These are phyloP conservation scores for Maudiozyma turicensis DNA, from an alignment of 805 yeast genomes.

Conservation along the genomic window DNA sequence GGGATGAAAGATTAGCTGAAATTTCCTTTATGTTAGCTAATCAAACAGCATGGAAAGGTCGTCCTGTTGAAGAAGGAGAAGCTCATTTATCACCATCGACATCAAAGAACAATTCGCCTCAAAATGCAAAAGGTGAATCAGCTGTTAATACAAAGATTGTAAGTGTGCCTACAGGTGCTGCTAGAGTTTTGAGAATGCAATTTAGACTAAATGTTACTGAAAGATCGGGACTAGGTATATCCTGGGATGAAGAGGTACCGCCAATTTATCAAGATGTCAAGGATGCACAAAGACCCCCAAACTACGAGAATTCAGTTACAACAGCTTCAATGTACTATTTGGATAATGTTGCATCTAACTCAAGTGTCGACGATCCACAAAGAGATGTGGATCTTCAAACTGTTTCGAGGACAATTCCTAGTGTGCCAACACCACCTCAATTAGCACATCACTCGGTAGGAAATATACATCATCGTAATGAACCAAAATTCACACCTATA, in stretches of 20 bases:
- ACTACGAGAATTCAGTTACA: conserved; percentile 37
- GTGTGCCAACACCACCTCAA: conserved; percentile 18
- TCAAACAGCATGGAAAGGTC: conserved; percentile 18
- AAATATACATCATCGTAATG: neutral
- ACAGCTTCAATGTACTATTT: neutral
- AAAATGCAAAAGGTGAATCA: neutral
- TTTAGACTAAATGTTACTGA: conserved; percentile 77
- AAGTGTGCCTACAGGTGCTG: conserved; percentile 88
- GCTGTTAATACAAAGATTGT: conserved; percentile 21
- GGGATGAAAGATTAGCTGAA: conserved; percentile 34
- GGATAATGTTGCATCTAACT: neutral
- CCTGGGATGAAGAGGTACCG: conserved; percentile 99
- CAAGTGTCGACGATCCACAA: neutral
- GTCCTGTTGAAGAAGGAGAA: conserved; percentile 18
- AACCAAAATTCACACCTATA: neutral
- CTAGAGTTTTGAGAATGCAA: conserved; percentile 90
- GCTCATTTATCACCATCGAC: conserved; percentile 6
- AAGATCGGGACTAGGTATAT: conserved; percentile 88
- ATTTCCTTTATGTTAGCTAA: conserved; percentile 36
- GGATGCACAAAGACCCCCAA: conserved; percentile 72
- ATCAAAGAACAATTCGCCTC: conserved; percentile 6
- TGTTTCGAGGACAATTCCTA: conserved; percentile 2
- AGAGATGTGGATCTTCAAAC: neutral
- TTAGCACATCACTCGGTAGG: conserved; percentile 16
- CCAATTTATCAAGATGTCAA: conserved; percentile 85